phyloP scores from a whole-genome alignment of 805 yeast genomes.

The Metschnikowia gelsemii region DNA sequence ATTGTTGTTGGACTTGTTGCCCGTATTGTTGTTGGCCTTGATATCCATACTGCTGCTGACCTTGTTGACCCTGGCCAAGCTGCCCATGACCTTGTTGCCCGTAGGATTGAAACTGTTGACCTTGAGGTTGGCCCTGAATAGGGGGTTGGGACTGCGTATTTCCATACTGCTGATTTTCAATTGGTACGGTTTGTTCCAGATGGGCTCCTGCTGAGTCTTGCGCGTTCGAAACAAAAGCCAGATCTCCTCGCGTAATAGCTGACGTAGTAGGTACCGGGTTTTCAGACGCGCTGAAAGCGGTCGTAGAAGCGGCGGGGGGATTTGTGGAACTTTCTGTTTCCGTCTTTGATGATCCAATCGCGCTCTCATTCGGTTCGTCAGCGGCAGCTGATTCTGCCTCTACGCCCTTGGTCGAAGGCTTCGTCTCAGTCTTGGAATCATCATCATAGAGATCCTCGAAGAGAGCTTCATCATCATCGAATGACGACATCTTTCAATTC shows the following conservation, averaged over 20 bases:
- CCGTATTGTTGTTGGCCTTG: conserved; percentile 5
- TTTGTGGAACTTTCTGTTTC: background rate
- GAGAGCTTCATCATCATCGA: conserved; percentile 91
- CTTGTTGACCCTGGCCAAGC: conserved; percentile 7
- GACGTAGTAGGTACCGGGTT: background rate
- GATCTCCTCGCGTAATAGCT: background rate
- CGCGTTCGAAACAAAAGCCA: background rate
- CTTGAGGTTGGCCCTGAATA: background rate
- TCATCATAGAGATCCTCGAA: conserved; percentile 82
- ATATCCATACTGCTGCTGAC: conserved; percentile 2
- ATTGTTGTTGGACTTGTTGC: conserved; percentile 4
- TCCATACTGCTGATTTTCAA: conserved; percentile 5
- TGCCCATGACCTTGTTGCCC: conserved; percentile 2
- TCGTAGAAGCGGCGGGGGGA: background rate
- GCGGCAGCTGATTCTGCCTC: conserved; percentile 5
- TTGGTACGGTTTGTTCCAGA: background rate
- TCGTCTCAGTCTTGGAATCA: conserved; percentile 16
- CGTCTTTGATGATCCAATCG: background rate
- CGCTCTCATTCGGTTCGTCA: background rate
- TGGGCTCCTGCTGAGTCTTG: background rate
- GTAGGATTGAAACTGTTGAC: conserved; percentile 2
- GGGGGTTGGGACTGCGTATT: background rate
- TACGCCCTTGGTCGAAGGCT: conserved; percentile 13
- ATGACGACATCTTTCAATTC: conserved; percentile 23
- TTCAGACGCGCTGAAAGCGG: background rate